Evolutionary conservation across 495 filamentous ascomycete genomes (phyloP).

Genomic region (Penicillium roqueforti): DNA sequence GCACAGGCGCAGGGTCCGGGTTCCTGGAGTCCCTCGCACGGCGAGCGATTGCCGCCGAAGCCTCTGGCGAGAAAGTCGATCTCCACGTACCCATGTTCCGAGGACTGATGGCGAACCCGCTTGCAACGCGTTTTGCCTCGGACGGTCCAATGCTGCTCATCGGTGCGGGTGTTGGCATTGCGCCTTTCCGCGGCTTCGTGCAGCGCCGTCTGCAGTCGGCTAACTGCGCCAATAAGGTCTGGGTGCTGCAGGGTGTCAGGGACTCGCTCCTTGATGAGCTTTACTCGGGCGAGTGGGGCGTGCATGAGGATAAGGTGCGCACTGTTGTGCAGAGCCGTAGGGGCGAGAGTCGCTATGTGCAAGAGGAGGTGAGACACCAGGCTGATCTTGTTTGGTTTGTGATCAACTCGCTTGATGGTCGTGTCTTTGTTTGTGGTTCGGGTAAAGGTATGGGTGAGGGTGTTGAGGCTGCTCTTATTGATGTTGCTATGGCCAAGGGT

Average conservation of each 20-base stretch:
- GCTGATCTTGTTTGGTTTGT: conserved; percentile 96
- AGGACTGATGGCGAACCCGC: conserved; percentile 95
- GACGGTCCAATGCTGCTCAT: conserved; percentile 98
- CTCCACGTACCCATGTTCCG: conserved; percentile 93
- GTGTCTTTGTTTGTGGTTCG: conserved; percentile 93
- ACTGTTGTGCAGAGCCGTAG: conserved; percentile 83
- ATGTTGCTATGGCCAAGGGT: conserved; percentile 77
- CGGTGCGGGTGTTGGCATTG: conserved; percentile 93
- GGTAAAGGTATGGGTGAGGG: conserved; percentile 97
- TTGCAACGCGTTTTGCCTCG: conserved; percentile 80
- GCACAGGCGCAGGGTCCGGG: conserved; percentile 73
- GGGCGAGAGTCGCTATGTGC: conserved; percentile 75
- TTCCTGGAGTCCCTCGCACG: conserved; percentile 81
- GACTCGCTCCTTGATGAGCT: conserved; percentile 91
- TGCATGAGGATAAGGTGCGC: conserved; percentile 88
- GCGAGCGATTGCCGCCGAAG: conserved; percentile 60
- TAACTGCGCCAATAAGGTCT: conserved; percentile 98
- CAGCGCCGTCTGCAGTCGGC: conserved; percentile 90
- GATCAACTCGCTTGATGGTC: conserved; percentile 86
- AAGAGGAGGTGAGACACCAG: conserved; percentile 80
- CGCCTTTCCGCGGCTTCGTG: conserved; percentile 95
- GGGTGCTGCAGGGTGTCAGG: conserved; percentile 95
- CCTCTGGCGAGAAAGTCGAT: conserved; percentile 48
- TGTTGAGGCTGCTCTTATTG: conserved; percentile 75
- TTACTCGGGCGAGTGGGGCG: conserved; percentile 94